Evolutionary conservation across 805 yeast genomes (phyloP).

Genomic region (Candida hispaniensis): DNA sequence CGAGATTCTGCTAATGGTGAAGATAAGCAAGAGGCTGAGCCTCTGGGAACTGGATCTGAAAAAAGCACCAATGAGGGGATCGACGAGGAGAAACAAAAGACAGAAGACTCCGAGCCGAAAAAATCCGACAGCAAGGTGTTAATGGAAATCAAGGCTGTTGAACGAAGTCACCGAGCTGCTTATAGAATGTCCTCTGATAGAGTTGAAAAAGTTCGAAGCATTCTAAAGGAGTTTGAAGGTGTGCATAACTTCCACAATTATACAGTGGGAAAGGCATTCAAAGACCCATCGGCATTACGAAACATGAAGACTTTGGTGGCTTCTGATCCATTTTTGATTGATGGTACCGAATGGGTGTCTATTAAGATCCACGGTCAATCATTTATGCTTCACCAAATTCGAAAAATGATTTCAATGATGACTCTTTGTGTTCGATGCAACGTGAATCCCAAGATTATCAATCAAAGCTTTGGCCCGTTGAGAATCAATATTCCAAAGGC

Average conservation of each 20-base stretch:
- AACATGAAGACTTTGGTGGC: constrained; percentile 71
- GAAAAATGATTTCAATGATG: constrained; percentile 97
- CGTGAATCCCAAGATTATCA: constrained; percentile 72
- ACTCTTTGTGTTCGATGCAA: constrained; percentile 64
- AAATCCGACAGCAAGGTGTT: constrained; percentile 2
- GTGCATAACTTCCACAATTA: constrained; percentile 88
- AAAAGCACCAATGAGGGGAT: constrained; percentile 33
- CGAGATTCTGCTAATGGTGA: constrained; percentile 17
- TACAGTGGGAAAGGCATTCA: constrained; percentile 69
- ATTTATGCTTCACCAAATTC: constrained; percentile 94
- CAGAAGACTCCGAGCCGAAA: constrained; percentile 12
- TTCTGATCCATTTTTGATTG: constrained; percentile 81
- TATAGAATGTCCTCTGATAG: constrained; percentile 58
- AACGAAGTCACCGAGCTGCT: constrained; percentile 53
- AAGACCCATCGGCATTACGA: constrained; percentile 76
- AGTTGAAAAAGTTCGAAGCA: constrained; percentile 50
- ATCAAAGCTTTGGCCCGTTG: constrained; percentile 61
- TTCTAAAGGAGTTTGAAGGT: constrained; percentile 67
- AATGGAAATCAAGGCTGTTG: constrained; percentile 28
- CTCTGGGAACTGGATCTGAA: constrained; percentile 29
- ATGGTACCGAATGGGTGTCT: constrained; percentile 92
- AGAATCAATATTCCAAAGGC: constrained; percentile 93
- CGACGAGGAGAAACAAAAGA: constrained; percentile 23
- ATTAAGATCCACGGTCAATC: constrained; percentile 97
- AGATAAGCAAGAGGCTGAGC: constrained; percentile 24